Evolutionary conservation across 2,329 filamentous ascomycete species (phyloP).

Genomic region (Myriosclerotinia duriaeana): DNA sequence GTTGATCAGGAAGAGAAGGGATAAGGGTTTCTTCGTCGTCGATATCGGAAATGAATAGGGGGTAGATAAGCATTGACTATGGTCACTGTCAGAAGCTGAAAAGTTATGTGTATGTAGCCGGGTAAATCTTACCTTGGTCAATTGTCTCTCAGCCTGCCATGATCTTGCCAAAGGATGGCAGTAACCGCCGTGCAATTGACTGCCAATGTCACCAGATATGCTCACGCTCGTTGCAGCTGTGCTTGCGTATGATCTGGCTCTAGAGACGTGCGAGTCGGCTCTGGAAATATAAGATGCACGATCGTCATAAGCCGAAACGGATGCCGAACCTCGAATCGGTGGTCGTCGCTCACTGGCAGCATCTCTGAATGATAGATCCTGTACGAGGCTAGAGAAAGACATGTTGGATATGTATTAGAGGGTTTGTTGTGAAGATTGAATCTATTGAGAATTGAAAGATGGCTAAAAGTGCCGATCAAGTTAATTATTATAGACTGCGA

Average conservation of each 20-base stretch:
- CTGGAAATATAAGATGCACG: constrained; percentile 60
- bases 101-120: constrained; percentile 1
- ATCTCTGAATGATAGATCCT: constrained; percentile 62
- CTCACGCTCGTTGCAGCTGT: constrained; percentile 67
- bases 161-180: constrained; percentile 74
- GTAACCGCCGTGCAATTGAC: constrained; percentile 81
- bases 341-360: constrained; percentile 48
- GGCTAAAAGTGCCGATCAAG: neutral
- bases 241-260: constrained; percentile 65
- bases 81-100: constrained; percentile 25
- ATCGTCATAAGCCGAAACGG: constrained; percentile 54
- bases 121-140: constrained; percentile 67
- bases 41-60: constrained; percentile 91
- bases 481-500: constrained; percentile 12
- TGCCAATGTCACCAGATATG: constrained; percentile 74
- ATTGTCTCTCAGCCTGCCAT: constrained; percentile 81
- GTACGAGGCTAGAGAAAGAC: constrained; percentile 68
- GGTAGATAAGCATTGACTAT: constrained; percentile 97
- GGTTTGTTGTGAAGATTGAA: neutral
- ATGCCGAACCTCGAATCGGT: constrained; percentile 48
- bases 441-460: neutral
- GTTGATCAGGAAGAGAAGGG: constrained; percentile 85
- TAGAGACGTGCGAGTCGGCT: constrained; percentile 56
- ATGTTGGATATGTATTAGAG: constrained; percentile 43
- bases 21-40: constrained; percentile 90